phyloP scores from a whole-genome alignment of 305 asterid genomes.

The Rubia peregrina region DNA sequence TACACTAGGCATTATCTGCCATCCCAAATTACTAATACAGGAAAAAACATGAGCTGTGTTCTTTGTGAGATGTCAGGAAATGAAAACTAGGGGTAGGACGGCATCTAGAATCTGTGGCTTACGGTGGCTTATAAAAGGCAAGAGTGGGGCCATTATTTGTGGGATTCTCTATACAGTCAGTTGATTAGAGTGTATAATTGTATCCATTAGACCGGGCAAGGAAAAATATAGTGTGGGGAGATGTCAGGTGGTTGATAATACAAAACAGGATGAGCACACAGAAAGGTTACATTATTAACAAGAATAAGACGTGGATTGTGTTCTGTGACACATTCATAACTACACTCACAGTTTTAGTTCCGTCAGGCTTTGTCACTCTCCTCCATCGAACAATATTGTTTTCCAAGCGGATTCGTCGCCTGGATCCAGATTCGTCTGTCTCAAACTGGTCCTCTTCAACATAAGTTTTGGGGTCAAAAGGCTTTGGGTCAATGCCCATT shows the following conservation, averaged over 20 bases:
- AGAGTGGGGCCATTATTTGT: neutral
- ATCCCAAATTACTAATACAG: neutral
- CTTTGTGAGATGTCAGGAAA: neutral
- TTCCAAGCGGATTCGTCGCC: conserved; percentile 72
- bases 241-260: neutral
- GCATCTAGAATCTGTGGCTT: neutral
- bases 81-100: neutral
- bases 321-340: conserved; percentile 11
- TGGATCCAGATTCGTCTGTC: conserved; percentile 91
- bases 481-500: conserved; percentile 94
- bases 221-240: neutral
- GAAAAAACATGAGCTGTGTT: neutral
- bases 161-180: neutral
- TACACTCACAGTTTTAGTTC: conserved; percentile 68
- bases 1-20: neutral
- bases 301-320: neutral
- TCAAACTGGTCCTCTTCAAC: conserved; percentile 83
- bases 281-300: neutral
- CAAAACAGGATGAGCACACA: neutral
- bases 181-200: neutral
- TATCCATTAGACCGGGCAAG: neutral
- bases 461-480: conserved; percentile 80
- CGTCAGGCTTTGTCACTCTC: conserved; percentile 68
- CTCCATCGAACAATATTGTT: conserved; percentile 98
- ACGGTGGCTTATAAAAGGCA: neutral